Evolutionary conservation across 257 asterid genomes (phyloP).

Genomic region (Osmanthus fragrans): DNA sequence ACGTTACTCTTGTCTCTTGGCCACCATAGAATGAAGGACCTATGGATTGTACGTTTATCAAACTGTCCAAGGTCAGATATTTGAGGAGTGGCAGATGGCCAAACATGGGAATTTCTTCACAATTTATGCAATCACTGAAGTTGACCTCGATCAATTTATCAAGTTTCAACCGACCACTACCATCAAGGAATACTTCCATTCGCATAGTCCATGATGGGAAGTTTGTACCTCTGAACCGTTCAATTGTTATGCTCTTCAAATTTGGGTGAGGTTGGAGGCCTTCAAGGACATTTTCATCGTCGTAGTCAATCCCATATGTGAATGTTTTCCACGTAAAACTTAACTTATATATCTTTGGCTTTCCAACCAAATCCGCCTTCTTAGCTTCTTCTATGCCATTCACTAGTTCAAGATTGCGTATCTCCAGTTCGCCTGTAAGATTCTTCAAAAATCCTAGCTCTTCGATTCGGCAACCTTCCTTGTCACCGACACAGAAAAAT

Average conservation of each 20-base stretch:
- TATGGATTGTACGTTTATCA: too few species aligned
- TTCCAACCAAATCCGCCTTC: neutral
- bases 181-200: neutral
- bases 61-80: too few species aligned
- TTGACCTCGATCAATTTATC: too few species aligned
- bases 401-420: neutral
- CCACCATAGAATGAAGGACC: too few species aligned
- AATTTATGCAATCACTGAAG: too few species aligned
- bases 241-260: conserved; percentile 12
- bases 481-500: too few species aligned
- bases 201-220: conserved; percentile 31
- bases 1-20: too few species aligned
- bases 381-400: neutral
- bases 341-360: conserved; percentile 3
- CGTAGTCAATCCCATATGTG: neutral
- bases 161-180: neutral
- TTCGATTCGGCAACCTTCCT: too few species aligned
- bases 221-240: conserved; percentile 6
- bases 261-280: conserved; percentile 40
- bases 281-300: conserved; percentile 33
- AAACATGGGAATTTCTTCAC: too few species aligned
- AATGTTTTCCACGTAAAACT: neutral
- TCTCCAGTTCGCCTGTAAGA: too few species aligned
- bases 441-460: too few species aligned
- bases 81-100: too few species aligned